Evolutionary conservation across 116 monocot species (phyloP), one percentile per base, ranked within the genome.

Genomic region (Dioscorea cayenensis): DNA sequence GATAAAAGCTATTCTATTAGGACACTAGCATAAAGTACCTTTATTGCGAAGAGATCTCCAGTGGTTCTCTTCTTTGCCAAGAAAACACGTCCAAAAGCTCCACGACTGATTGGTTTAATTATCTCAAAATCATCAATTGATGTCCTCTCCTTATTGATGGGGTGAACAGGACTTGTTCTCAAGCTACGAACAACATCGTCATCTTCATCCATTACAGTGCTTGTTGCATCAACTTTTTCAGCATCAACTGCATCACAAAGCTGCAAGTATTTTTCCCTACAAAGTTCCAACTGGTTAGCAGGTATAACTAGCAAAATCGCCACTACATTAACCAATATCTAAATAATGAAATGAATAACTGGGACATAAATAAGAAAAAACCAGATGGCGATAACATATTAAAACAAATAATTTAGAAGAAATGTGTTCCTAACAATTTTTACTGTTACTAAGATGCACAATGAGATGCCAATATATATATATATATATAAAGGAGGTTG

Each of bases 41-140:
- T 99, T 72, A 99, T 94, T 63, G 99, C 99, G 82, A 99, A 99
- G 7, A 99, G 89, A 81, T 99, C 99, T 19, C 99, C 99, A 22
- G 99, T 99, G 65, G 91, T 94, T 89, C 89, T 84, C 80, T 99
- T 99, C 85, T 94, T 94, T 38, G 99, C 99, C 74, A 99, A 79
- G 76, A 99, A 99, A 78, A 99, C 99, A 63, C 99, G 85, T 49
- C 99, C 99, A 89, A 91, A 99, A 75, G 99, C 99, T 50, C 99
- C 99, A 73, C 99, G 90, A 58, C 99, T 99, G 62, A 99, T 99
- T 21, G 94, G 99, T 66, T 99, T 99, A 51, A 99, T 94, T 70
- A 99, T 99, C 80, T 91, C 99, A 81, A 99, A 99, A 73, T 99
- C 91, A 81, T 99, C 94, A 69, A 99, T 99, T 36, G 99, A 94